Percentiles rank a stretch among this genome's conserved stretches.
Conservation (phyloP, 192 early-diverging fungal genomes). For the Fimicolochytrium jonesii region DNA sequence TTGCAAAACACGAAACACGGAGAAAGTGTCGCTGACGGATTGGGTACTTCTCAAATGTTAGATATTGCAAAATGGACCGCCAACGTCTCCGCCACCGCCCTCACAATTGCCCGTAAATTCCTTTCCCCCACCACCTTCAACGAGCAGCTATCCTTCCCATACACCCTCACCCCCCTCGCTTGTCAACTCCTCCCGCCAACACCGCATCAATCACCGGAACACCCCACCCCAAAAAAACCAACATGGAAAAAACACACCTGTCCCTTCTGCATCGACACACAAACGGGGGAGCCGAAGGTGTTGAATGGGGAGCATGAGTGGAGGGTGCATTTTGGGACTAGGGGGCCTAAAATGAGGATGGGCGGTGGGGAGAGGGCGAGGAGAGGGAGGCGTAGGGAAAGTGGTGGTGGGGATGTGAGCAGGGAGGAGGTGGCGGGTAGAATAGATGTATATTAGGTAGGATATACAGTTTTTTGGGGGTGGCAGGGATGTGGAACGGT, state of each 20-base stretch:
- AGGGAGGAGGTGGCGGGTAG: too few relatives aligned
- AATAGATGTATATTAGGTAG: too few relatives aligned
- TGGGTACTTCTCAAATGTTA: slow-evolving; percentile 53
- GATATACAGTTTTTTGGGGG: too few relatives aligned
- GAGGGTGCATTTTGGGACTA: slow-evolving; percentile 67
- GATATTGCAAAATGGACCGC: slow-evolving; percentile 9
- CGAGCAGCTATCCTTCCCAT: not conserved
- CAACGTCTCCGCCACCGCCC: not conserved
- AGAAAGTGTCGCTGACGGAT: slow-evolving; percentile 35
- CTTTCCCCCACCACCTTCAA: not conserved
- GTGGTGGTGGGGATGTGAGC: too few relatives aligned
- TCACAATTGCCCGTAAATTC: not conserved
- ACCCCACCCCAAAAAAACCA: not conserved
- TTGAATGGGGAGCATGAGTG: slow-evolving; percentile 74
- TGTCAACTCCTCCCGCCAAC: not conserved
- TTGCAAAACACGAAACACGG: not conserved
- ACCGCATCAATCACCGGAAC: not conserved
- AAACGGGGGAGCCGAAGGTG: slow-evolving; percentile 32
- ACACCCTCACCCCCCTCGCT: not conserved
- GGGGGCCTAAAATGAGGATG: too few relatives aligned
- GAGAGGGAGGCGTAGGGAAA: too few relatives aligned
- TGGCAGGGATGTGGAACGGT: too few relatives aligned
- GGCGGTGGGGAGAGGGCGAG: too few relatives aligned
- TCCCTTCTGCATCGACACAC: slow-evolving; percentile 51
- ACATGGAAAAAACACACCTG: slow-evolving; percentile 71